Conservation (phyloP, 192 early-diverging fungal species). For the Entophlyctis helioformis region DNA sequence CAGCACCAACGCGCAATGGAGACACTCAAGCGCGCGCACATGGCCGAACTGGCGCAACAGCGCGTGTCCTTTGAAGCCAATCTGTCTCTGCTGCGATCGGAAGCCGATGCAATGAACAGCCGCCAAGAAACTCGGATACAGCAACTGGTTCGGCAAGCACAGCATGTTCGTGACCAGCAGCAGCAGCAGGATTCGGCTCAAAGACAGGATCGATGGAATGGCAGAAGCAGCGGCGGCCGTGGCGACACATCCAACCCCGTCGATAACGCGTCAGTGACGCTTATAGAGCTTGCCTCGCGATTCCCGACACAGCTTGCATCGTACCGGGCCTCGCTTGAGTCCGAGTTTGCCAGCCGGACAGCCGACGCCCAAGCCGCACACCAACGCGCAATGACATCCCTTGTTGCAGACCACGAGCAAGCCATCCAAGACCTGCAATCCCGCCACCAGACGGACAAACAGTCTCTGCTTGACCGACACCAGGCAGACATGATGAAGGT, state of each 20-base stretch:
- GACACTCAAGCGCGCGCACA: not conserved
- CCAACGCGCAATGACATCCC: not conserved
- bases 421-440: not conserved
- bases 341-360: not conserved
- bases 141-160: not conserved
- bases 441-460: not conserved
- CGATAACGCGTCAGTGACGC: too few relatives aligned
- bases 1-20: not conserved
- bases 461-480: not conserved
- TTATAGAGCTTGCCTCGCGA: not conserved
- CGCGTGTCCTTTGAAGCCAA: not conserved
- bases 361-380: not conserved
- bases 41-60: not conserved
- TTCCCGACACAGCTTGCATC: constrained; percentile 4
- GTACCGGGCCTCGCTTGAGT: not conserved
- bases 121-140: not conserved
- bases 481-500: not conserved
- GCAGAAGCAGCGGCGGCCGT: too few relatives aligned
- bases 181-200: too few relatives aligned
- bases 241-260: not conserved
- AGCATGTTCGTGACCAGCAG: too few relatives aligned
- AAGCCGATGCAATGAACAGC: not conserved
- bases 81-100: not conserved
- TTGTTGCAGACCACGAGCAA: not conserved
- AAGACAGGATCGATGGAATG: too few relatives aligned